phyloP scores from a whole-genome alignment of 305 asterid species.

The Solanum hybrid region DNA sequence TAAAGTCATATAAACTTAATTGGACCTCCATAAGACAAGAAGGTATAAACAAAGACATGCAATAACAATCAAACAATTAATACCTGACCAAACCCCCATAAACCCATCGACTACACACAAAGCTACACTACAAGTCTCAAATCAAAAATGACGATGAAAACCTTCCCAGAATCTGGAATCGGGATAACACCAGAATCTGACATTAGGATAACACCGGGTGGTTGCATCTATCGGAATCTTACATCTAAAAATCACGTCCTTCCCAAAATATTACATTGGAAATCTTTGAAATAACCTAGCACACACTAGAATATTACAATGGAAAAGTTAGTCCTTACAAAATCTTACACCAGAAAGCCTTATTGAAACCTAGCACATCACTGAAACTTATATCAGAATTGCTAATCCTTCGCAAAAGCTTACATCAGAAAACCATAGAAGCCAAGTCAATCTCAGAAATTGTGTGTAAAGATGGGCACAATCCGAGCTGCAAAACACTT shows the following conservation, averaged over 20 bases:
- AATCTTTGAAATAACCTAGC: too few species aligned
- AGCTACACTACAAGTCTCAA: not conserved
- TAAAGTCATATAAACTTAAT: not conserved
- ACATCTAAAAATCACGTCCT: not conserved
- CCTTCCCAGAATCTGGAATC: rapidly evolving
- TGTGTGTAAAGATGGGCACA: not conserved
- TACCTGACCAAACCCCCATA: not conserved
- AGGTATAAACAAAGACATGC: not conserved
- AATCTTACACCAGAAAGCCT: not conserved
- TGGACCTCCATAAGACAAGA: not conserved
- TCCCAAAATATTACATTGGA: not conserved
- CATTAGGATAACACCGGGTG: not conserved
- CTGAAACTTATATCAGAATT: too few species aligned
- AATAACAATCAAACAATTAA: too few species aligned
- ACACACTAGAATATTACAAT: not conserved
- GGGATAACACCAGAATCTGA: not conserved
- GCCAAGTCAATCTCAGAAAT: not conserved
- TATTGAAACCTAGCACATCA: not conserved
- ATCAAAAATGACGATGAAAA: too few species aligned
- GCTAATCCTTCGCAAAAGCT: not conserved
- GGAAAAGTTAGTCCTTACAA: not conserved
- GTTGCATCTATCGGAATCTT: not conserved
- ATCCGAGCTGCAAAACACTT: not conserved
- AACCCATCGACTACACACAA: not conserved
- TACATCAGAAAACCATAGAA: not conserved